These are phyloP conservation scores for Globisporangium polare DNA, from an alignment of 352 stramenopile genomes.

Conservation along the genomic window DNA sequence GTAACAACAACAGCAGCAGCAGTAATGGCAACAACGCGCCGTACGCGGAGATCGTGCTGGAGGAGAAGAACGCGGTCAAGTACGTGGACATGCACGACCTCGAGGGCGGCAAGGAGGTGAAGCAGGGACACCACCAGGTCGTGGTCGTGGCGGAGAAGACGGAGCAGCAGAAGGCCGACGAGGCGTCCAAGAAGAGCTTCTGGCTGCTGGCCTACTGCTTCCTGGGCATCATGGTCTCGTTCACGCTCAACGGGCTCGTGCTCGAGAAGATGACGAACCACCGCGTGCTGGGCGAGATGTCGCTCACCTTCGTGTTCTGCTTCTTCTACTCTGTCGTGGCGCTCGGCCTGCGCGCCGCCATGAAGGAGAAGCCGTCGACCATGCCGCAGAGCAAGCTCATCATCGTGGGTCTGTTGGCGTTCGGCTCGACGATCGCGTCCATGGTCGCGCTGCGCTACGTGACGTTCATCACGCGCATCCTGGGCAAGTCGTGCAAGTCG, in stretches of 20 bases:
- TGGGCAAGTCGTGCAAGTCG: slow-evolving; percentile 87
- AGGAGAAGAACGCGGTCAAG: slow-evolving; percentile 30
- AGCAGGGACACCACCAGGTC: slow-evolving; percentile 11
- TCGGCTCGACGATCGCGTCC: slow-evolving; percentile 77
- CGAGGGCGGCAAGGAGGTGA: slow-evolving; percentile 21
- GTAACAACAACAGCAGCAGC: slow-evolving; percentile 37
- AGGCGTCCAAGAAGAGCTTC: slow-evolving; percentile 33
- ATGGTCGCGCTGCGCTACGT: slow-evolving; percentile 84
- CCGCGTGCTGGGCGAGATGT: slow-evolving; percentile 75
- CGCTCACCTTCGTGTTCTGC: slow-evolving; percentile 82
- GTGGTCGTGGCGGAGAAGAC: slow-evolving; percentile 7
- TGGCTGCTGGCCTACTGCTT: slow-evolving; percentile 77
- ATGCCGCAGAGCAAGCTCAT: slow-evolving; percentile 69
- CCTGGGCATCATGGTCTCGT: slow-evolving; percentile 79
- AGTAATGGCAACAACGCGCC: slow-evolving; percentile 38
- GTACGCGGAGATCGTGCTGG: slow-evolving; percentile 60
- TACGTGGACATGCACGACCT: slow-evolving; percentile 28
- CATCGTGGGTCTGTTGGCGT: slow-evolving; percentile 63
- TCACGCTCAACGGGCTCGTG: slow-evolving; percentile 77
- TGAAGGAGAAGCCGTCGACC: slow-evolving; percentile 65
- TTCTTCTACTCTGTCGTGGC: slow-evolving; percentile 71
- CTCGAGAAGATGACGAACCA: slow-evolving; percentile 85
- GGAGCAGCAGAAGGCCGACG: slow-evolving; percentile 7
- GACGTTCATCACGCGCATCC: slow-evolving; percentile 81
- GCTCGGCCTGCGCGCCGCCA: slow-evolving; percentile 45